Evolutionary conservation across 345 rosid species (phyloP), one percentile per base, ranked within the genome.

Genomic region (Pistacia vera): DNA sequence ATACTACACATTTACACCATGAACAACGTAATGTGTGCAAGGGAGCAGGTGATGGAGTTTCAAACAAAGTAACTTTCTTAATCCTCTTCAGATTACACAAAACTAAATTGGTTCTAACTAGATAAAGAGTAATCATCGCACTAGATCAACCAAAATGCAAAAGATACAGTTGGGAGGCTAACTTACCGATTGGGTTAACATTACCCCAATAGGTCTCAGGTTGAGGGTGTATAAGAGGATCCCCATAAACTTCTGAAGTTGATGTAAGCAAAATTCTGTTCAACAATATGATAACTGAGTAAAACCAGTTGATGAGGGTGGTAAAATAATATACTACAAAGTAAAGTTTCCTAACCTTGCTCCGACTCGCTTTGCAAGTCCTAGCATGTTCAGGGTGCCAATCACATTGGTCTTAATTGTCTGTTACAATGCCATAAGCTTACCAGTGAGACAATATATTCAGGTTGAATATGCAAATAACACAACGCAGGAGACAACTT

Each of bases 341-440:
- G 67, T 4, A 8, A 33, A 28, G 68, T 16, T 61, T 46, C 14
- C 84, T 69, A 59, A 93, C 99, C 98, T 91, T 64, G 98, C 98
- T 67, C 98, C 99, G 54, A 93, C 98, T 79, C 98, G 92, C 86
- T 96, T 93, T 64, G 99, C 98, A 66, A 96, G 98, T 74, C 99
- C 98, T 48, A 96, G 88, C 98, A 96, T 93, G 87, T 93, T 96
- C 75, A 93, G 88, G 75, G 99, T 96, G 66, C 99, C 98, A 38
- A 96, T 93, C 72, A 96, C 98, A 88, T 93, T 96, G 77, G 99
- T 96, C 89, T 93, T 96, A 64, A 96, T 93, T 18, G 98, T 93
- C 97, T 92, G 88, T 79, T 49, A 17, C 52, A 52, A 77, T 18
- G 81, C 9, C 58, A 76, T 30, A 30, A 14, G 51, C 36, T 55